Conservation (phyloP, 2,329 filamentous ascomycete genomes). For the Chaetomiaceae sp. region DNA sequence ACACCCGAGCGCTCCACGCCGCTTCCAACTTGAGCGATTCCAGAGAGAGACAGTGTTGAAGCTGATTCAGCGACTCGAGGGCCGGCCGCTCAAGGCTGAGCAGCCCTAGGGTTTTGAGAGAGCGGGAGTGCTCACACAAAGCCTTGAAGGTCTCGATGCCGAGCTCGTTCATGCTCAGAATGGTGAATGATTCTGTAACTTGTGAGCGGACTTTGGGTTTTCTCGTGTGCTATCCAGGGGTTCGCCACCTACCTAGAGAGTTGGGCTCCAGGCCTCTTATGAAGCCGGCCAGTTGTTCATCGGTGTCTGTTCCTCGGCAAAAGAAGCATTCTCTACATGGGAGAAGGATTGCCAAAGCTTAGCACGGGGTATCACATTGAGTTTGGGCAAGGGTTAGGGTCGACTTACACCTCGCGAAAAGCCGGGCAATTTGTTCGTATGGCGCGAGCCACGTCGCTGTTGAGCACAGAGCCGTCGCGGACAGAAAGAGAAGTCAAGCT, state of each 20-base stretch:
- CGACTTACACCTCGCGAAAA: constrained; percentile 48
- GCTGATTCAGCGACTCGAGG: constrained; percentile 28
- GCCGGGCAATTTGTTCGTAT: constrained; percentile 55
- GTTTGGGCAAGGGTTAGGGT: background rate
- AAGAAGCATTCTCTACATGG: constrained; percentile 43
- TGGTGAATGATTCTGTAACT: constrained; percentile 46
- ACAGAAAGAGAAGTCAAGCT: constrained; percentile 56
- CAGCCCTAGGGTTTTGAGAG: constrained; percentile 32
- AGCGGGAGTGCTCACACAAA: constrained; percentile 39
- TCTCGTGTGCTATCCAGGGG: background rate
- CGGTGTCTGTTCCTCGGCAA: constrained; percentile 42
- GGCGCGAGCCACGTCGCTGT: constrained; percentile 46
- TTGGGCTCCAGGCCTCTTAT: constrained; percentile 51
- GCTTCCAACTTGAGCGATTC: constrained; percentile 33
- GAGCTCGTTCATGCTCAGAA: constrained; percentile 52
- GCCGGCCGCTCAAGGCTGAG: constrained; percentile 28
- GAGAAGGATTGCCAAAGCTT: too few relatives aligned
- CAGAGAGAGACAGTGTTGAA: constrained; percentile 33
- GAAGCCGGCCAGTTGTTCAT: constrained; percentile 55
- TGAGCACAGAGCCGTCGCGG: constrained; percentile 56
- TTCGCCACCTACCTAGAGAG: constrained; percentile 37
- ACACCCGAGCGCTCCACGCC: constrained; percentile 15
- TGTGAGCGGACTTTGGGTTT: background rate
- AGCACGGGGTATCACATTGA: too few relatives aligned
- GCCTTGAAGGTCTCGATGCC: constrained; percentile 52